Base-by-base conservation (phyloP, 176 grass and related monocot genomes). In the Avena eriantha region DNA sequence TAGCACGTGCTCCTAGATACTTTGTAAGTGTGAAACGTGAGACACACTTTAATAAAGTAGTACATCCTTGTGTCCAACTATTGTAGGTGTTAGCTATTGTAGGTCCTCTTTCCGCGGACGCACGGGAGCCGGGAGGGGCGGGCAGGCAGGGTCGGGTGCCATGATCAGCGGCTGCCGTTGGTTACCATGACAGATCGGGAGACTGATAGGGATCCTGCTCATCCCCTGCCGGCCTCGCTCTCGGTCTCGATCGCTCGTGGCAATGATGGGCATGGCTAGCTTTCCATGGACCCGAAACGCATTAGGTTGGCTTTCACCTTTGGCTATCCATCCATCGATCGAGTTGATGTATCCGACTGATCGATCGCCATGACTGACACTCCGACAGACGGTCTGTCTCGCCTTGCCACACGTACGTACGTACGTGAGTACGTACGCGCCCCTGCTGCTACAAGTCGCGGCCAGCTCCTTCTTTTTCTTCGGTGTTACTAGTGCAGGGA, bases 181-280 rank as follows among this genome's bases (percentile, higher is more conserved):
- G 82, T 77, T 88, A 71, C 41, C 34, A 6, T 10, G 82, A 91
- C 90, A 88, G 22, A 3, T 10, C 14, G 1, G 47, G 73, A 23
- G 11, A 3, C 6, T 13, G 90, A 91, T 63, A 24, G 77, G 21
- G 86, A 82, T 88, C 29, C 60, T 91, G 82, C 14, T 87, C 83
- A 2, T 2, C 41, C 26, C 5, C 73, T 82, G 7, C 3, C 45
- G 45, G 45, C 66, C 16, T 39, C 0, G 7, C 19, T 36, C 7
- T 3, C 15, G 12, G 0, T 17, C 29, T 4, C 26, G 7, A 4
- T 11, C 29, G 5, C 33, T 15, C 2, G 15, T 1, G 33, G 46
- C 54, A 14, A 29, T 23, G 82, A 85, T 85, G 82, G 45, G 22
- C 63, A 56, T 17, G 50, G 22, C 21, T 45, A 16, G 36, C n/a